Evolutionary conservation across 1,284 basidiomycete genomes (phyloP).

Genomic region (Cutaneotrichosporon curvatum): DNA sequence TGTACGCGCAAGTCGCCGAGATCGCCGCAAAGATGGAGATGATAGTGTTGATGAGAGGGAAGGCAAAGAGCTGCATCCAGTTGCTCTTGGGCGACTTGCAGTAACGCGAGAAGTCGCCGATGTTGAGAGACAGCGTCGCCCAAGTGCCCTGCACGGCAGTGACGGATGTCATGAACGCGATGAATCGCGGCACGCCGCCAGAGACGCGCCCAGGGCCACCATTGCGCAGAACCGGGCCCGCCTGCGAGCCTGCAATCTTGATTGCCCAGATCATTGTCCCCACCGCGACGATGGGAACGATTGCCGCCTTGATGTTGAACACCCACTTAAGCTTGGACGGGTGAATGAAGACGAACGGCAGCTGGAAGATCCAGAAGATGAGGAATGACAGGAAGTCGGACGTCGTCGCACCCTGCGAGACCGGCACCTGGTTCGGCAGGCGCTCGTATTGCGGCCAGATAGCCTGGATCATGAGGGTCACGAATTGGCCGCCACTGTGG

Average conservation of each 20-base stretch:
- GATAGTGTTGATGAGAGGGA: slow-evolving; percentile 13
- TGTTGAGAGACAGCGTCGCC: slow-evolving; percentile 15
- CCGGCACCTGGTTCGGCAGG: slow-evolving; percentile 18
- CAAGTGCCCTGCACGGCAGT: slow-evolving; percentile 13
- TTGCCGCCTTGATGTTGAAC: slow-evolving; percentile 57
- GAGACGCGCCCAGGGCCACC: slow-evolving; percentile 4
- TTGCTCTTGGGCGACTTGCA: slow-evolving; percentile 7
- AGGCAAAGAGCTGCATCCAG: slow-evolving; percentile 14
- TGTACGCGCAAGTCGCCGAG: slow-evolving; percentile 9
- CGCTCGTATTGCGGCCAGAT: slow-evolving; percentile 23
- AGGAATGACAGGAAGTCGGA: slow-evolving; percentile 58
- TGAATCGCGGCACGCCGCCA: slow-evolving; percentile 7
- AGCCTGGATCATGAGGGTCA: slow-evolving; percentile 19
- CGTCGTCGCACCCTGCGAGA: slow-evolving; percentile 28
- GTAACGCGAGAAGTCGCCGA: slow-evolving; percentile 18
- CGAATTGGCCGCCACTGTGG: slow-evolving; percentile 22
- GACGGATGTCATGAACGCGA: slow-evolving; percentile 17
- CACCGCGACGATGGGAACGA: slow-evolving; percentile 60
- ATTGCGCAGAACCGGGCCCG: slow-evolving; percentile 5
- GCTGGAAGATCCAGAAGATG: slow-evolving; percentile 56
- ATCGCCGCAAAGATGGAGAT: slow-evolving; percentile 44
- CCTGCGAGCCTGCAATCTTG: slow-evolving; percentile 28
- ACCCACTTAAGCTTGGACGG: slow-evolving; percentile 64
- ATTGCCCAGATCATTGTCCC: slow-evolving; percentile 60
- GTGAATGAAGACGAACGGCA: slow-evolving; percentile 62